Evolutionary conservation across 148 eudicot genomes (phyloP).

Genomic region (Rhododendron kiyosumense): DNA sequence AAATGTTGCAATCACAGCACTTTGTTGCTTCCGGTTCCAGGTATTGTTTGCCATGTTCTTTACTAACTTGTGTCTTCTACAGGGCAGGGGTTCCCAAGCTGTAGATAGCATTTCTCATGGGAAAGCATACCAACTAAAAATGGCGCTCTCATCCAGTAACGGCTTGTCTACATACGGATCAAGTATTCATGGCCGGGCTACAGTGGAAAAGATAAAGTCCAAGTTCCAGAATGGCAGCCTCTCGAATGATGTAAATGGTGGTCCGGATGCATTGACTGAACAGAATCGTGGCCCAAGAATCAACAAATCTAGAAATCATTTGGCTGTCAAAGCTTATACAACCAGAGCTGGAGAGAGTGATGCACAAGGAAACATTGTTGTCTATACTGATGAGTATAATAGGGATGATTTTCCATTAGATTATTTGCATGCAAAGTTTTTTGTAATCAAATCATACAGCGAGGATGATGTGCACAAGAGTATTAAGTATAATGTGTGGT

Average conservation of each 20-base stretch:
- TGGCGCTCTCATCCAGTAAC: conserved; percentile 35
- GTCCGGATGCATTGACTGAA: conserved; percentile 44
- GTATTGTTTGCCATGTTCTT: not conserved
- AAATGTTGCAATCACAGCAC: not conserved
- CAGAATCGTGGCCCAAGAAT: conserved; percentile 69
- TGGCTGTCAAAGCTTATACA: conserved; percentile 74
- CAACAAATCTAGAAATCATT: conserved; percentile 51
- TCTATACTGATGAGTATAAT: conserved; percentile 68
- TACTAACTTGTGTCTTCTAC: conserved; percentile 7
- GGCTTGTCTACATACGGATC: conserved; percentile 48
- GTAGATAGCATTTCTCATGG: conserved; percentile 33
- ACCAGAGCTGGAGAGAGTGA: conserved; percentile 68
- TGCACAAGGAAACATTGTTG: conserved; percentile 73
- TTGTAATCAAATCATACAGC: conserved; percentile 92
- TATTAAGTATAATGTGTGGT: conserved; percentile 93
- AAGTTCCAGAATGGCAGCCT: conserved; percentile 38
- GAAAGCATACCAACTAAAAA: conserved; percentile 44
- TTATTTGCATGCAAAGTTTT: conserved; percentile 69
- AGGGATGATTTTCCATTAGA: conserved; percentile 64
- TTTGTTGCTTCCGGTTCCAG: not conserved
- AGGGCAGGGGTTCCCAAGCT: conserved; percentile 53
- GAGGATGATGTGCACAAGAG: conserved; percentile 99
- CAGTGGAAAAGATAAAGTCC: conserved; percentile 40
- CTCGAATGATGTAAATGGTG: conserved; percentile 38
- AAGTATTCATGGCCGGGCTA: conserved; percentile 29